Evolutionary conservation across 1,284 basidiomycete genomes (phyloP), one percentile per base, ranked within the genome.

Genomic region (Puccinia novopanici): DNA sequence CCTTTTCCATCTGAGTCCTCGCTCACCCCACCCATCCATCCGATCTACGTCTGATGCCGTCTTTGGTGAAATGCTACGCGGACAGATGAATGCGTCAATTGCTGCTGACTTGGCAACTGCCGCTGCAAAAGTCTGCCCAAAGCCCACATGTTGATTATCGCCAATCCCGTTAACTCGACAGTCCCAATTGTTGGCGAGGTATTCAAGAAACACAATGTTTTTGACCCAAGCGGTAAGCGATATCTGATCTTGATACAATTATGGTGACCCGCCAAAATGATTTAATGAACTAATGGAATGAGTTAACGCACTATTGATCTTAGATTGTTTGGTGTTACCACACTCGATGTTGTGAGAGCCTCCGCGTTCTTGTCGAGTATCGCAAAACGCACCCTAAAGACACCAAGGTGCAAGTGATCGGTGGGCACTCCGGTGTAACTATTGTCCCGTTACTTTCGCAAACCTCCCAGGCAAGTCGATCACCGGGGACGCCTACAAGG

Each of bases 391-490:
- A 84, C 85, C 88, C 87, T 85, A 84, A 91, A 82, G 86, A 87
- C 84, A 89, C 94, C 45, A 30, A 61, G 48, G 79, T 24, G 65
- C 81, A 59, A 80, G 81, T 67, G 82, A 84, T 81, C 61, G 57
- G 61, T 42, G 61, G 63, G n/a, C 84, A 85, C 79, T 83, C 83
- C n/a, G 80, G 83, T 50, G 54, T 80, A 57, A 82, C 83, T 50
- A 99, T 99, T 84, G 91, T 99, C 63, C 97, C 97, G 82, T 89
- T 99, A 76, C 92, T 99, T 84, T 98, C 95, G 48, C 95, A 98
- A 88, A 91, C 92, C 34, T 89, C 91, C 45, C 91, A 92, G 85
- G 86, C 85, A 85, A 88, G 86, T 85, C 86, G 84, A 87, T 89
- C 84, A 83, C 91, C 85, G 86, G 88, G 84, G 85, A 90, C 86